These are phyloP conservation scores for Chaetomidium leptoderma DNA, from an alignment of 495 filamentous ascomycete genomes.

Conservation along the genomic window DNA sequence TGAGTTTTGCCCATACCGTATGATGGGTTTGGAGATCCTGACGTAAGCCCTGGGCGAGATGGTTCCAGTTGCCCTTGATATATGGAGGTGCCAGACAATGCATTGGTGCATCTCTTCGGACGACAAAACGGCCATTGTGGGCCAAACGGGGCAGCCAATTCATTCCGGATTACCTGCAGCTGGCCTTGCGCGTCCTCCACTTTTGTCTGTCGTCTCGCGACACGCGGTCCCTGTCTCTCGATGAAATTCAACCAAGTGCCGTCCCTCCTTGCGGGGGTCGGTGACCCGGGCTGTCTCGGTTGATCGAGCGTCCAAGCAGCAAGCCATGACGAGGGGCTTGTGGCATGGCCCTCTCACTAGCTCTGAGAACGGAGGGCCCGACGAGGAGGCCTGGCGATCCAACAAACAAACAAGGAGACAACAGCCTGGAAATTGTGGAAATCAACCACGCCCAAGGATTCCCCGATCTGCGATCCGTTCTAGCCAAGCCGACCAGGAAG, in stretches of 20 bases:
- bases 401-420: slow-evolving; percentile 21
- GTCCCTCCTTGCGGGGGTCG: slow-evolving; percentile 17
- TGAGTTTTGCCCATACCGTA: neutral
- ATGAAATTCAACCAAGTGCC: slow-evolving; percentile 15
- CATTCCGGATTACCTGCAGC: slow-evolving; percentile 30
- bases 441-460: no score
- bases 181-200: slow-evolving; percentile 26
- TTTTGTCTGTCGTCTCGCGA: slow-evolving; percentile 11
- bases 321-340: slow-evolving; percentile 18
- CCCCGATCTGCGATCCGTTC: no score
- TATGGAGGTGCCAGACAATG: neutral
- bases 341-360: neutral
- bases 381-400: slow-evolving; percentile 12
- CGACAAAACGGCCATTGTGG: slow-evolving; percentile 4
- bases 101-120: slow-evolving; percentile 6
- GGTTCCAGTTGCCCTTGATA: neutral
- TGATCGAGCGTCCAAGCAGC: slow-evolving; percentile 19
- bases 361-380: neutral
- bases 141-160: slow-evolving; percentile 5
- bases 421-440: neutral
- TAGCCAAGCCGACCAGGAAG: no score
- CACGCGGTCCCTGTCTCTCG: slow-evolving; percentile 20
- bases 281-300: slow-evolving; percentile 26
- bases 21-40: slow-evolving; percentile 4
- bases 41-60: slow-evolving; percentile 4